These are phyloP conservation scores for Tulasnella sp. DNA, from an alignment of 768 basidiomycete species.

Conservation along the genomic window DNA sequence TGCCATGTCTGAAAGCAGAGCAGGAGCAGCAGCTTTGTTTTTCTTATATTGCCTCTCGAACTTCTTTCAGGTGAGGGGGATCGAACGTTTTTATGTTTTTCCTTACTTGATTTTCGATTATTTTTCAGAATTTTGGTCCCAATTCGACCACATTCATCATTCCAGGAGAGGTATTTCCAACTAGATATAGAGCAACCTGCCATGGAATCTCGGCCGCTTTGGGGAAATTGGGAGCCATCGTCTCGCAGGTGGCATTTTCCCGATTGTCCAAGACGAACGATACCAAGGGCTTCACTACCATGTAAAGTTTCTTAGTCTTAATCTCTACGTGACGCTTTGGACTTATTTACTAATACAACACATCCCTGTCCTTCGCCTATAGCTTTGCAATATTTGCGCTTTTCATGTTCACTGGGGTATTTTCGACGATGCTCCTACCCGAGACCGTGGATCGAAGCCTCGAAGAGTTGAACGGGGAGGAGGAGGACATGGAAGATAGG, in stretches of 20 bases:
- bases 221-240: conserved; percentile 32
- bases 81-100: too few relatives aligned
- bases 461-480: conserved; percentile 25
- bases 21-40: conserved; percentile 26
- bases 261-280: conserved; percentile 33
- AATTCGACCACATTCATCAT: conserved; percentile 29
- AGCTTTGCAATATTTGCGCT: conserved; percentile 29
- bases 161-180: conserved; percentile 32
- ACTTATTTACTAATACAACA: conserved; percentile 8
- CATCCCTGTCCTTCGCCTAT: conserved; percentile 12
- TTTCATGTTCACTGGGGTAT: conserved; percentile 28
- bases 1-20: conserved; percentile 23
- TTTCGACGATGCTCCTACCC: conserved; percentile 28
- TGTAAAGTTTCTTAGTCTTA: too few relatives aligned
- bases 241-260: conserved; percentile 31
- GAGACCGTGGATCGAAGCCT: conserved; percentile 27
- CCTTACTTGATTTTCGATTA: too few relatives aligned
- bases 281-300: conserved; percentile 46
- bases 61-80: conserved; percentile 23
- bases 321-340: conserved; percentile 64
- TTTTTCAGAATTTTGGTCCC: conserved; percentile 20
- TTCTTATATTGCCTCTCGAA: conserved; percentile 31
- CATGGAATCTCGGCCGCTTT: conserved; percentile 31
- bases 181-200: conserved; percentile 29
- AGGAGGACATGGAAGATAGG: conserved; percentile 19